Base-by-base conservation (phyloP, 768 basidiomycete genomes). In the Agaricus sinodeliciosus region DNA sequence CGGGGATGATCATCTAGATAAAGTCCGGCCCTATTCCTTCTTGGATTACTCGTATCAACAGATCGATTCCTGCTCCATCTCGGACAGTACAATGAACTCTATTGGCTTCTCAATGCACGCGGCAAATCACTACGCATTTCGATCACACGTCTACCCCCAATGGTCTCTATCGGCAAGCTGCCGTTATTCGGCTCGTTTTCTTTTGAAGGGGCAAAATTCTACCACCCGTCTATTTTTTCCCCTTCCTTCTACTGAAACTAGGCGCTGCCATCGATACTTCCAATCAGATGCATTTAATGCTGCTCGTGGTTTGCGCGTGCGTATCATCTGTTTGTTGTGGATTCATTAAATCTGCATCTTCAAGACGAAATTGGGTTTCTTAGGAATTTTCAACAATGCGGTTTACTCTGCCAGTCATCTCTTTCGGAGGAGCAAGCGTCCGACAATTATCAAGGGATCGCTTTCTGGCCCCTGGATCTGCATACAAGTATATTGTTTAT, bases 1-100 rank as follows among this genome's bases (percentile, higher is more conserved):
- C 35, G 26, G 45, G 45, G 47, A 48, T 40, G 51, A 53, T 40
- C 51, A 53, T 50, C 40, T 53, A 48, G 46, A 54, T 54, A 47
- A 19, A 41, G 39, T 41, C 8, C 40, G 16, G 31, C 26, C 39
- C 45, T 39, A 36, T 31, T 19, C 45, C 25, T 25, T 46, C 22
- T 42, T 31, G 31, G 31, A 31, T 11, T 31, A 11, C 31, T 31
- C 31, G 13, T 27, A 22, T 46, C 39, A 45, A 43, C 44, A 39
- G 51, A 53, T 53, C 51, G 36, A 53, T 22, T 46, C 26, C 35
- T 31, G 22, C 19, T 34, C 51, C 51, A 28, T 37, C 36, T 40
- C 3, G 22, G 27, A 25, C 6, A 44, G 25, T 3, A 36, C 36
- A 37, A 25, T 11, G 12, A 8, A 4, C 35, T 15, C 36, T 43